Base-by-base conservation (phyloP, 257 asterid species). In the Petunia axillaris region DNA sequence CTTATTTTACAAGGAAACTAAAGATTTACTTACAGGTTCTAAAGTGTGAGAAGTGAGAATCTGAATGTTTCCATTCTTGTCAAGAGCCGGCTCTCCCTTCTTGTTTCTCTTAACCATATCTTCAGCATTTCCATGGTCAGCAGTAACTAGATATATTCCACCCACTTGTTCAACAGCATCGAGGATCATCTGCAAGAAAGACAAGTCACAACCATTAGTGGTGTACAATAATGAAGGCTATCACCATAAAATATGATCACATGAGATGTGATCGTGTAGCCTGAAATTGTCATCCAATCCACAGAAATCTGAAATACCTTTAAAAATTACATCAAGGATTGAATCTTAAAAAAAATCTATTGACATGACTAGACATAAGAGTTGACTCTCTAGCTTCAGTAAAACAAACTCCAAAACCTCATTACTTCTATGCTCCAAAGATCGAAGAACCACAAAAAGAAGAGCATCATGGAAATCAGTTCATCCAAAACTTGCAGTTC, bases 121-220 rank as follows among this genome's bases (percentile, higher is more conserved):
- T 88, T 95, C 99, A 0, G 98, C 98, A 83, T 95, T 95, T 78
- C 99, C 99, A 79, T 95, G 99, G 86, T 95, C 99, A 77, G 99
- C 99, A 54, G 99, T 95, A 8, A 95, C 95, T n/a, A 95, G 87
- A 73, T 89, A 95, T 50, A 95, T 93, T 78, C 99, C 98, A 62
- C 99, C 95, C 50, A 95, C 97, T 88, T 95, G 91, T 90, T 90
- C 97, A 4, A 95, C 85, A 15, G 97, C 97, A 50, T 95, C 99
- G 62, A 95, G 86, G 58, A 95, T 95, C 90, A 91, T 93, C 99
- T 93, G 82, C 83, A 75, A 40, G 63, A 59, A 13, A 67, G 5
- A 48, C 13, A 48, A 8, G 53, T 38, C 67, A 36, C 16, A 43
- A 38, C 78, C 38, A 73, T 55, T 37, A 76, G 57, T 52, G 64